These are phyloP conservation scores for Diatrype stigma DNA, from an alignment of 2,329 filamentous ascomycete genomes.

Conservation along the genomic window DNA sequence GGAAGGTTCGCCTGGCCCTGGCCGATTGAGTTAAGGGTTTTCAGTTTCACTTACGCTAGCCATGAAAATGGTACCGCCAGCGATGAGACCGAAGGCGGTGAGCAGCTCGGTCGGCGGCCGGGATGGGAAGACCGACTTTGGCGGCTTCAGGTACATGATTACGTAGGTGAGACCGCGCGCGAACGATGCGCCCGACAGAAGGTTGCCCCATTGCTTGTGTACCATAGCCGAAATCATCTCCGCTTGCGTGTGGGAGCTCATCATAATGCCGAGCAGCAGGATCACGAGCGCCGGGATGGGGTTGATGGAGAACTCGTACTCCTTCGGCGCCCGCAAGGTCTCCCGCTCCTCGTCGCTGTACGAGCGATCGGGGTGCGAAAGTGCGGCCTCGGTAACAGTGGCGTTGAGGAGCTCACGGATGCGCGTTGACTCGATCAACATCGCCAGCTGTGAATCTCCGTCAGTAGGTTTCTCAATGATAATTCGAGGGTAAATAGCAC, in stretches of 20 bases:
- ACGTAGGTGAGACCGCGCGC: slow-evolving; percentile 77
- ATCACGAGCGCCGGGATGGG: slow-evolving; percentile 85
- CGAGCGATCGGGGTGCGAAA: slow-evolving; percentile 25
- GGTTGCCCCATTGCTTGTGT: slow-evolving; percentile 87
- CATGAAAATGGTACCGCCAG: slow-evolving; percentile 91
- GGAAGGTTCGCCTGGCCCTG: background rate
- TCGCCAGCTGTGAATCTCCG: slow-evolving; percentile 34
- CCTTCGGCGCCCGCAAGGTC: slow-evolving; percentile 54
- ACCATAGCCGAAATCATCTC: slow-evolving; percentile 87
- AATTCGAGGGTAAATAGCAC: background rate
- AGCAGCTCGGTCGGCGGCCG: slow-evolving; percentile 89
- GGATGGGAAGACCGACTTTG: slow-evolving; percentile 73
- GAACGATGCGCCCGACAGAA: slow-evolving; percentile 76
- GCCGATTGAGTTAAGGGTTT: background rate
- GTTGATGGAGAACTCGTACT: slow-evolving; percentile 76
- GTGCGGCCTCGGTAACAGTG: slow-evolving; percentile 35
- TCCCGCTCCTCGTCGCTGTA: slow-evolving; percentile 43
- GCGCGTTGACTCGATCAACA: slow-evolving; percentile 74
- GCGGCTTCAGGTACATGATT: slow-evolving; percentile 73
- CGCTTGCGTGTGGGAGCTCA: slow-evolving; percentile 84
- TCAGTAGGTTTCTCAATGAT: slow-evolving; percentile 3
- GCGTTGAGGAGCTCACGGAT: slow-evolving; percentile 66
- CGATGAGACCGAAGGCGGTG: slow-evolving; percentile 77
- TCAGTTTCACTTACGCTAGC: slow-evolving; percentile 60
- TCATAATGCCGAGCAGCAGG: slow-evolving; percentile 85